A percentile compares a stretch with the other conserved stretches of the same genome.
Conservation (phyloP, 805 yeast species). For the Saccharomyces jurei region DNA sequence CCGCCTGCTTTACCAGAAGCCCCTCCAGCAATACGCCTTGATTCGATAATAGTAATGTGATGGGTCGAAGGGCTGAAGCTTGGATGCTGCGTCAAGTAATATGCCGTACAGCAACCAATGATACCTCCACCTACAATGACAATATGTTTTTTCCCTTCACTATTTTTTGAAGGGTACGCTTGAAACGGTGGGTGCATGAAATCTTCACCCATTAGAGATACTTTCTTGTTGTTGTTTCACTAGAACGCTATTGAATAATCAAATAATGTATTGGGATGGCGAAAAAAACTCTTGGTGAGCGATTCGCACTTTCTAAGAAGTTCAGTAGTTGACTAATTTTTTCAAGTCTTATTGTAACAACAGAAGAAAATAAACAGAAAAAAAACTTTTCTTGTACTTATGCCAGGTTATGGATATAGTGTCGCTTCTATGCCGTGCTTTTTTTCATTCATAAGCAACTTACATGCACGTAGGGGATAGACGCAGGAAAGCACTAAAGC, state of each 20-base stretch:
- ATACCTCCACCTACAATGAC: slow-evolving; percentile 92
- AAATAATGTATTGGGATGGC: not conserved
- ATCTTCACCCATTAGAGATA: not conserved
- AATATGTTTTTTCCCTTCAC: slow-evolving; percentile 60
- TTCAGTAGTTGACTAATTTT: not conserved
- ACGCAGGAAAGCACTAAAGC: not conserved
- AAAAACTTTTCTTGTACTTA: not conserved
- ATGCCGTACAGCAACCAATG: slow-evolving; percentile 92
- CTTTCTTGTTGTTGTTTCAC: not conserved
- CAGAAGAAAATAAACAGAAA: not conserved
- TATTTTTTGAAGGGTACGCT: slow-evolving; percentile 19
- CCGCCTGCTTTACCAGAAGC: slow-evolving; percentile 99
- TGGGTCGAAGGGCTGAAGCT: slow-evolving; percentile 61
- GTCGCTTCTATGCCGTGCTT: not conserved
- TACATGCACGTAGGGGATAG: not conserved
- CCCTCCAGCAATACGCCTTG: slow-evolving; percentile 91
- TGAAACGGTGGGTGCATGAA: slow-evolving; percentile 4
- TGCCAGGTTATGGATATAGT: not conserved
- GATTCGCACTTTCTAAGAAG: not conserved
- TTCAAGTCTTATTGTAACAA: not conserved
- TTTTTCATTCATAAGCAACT: not conserved
- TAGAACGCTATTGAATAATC: not conserved
- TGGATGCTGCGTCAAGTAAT: slow-evolving; percentile 77
- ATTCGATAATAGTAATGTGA: slow-evolving; percentile 79
- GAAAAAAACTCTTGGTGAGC: not conserved